phyloP scores from a whole-genome alignment of 2,329 filamentous ascomycete genomes.

The Colletotrichum magnum region DNA sequence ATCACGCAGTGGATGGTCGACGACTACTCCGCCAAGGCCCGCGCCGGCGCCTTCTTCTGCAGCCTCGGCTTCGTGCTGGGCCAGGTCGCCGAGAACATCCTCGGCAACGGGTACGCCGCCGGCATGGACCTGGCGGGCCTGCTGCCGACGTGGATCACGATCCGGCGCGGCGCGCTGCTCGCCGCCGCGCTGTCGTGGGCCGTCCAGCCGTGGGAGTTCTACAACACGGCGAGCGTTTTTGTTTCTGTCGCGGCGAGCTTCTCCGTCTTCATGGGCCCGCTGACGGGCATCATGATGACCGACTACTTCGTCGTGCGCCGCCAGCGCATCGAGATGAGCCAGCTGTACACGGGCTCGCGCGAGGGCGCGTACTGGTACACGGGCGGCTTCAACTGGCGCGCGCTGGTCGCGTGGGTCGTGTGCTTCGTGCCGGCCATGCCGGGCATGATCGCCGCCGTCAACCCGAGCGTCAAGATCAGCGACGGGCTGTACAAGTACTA shows the following conservation, averaged over 20 bases:
- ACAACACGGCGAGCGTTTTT: slow-evolving; percentile 47
- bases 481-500: slow-evolving; percentile 44
- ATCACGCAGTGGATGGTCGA: slow-evolving; percentile 48
- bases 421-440: slow-evolving; percentile 49
- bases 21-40: slow-evolving; percentile 44
- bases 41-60: slow-evolving; percentile 49
- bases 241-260: slow-evolving; percentile 47
- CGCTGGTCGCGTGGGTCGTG: slow-evolving; percentile 49
- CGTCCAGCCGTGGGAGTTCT: slow-evolving; percentile 50
- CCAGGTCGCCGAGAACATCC: slow-evolving; percentile 48
- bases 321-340: slow-evolving; percentile 53
- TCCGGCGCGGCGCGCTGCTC: slow-evolving; percentile 47
- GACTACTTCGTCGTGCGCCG: slow-evolving; percentile 51
- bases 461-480: slow-evolving; percentile 35
- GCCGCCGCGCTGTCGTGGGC: slow-evolving; percentile 44
- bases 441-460: slow-evolving; percentile 45
- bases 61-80: slow-evolving; percentile 46
- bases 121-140: slow-evolving; percentile 49
- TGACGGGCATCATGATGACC: slow-evolving; percentile 48
- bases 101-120: slow-evolving; percentile 47
- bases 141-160: slow-evolving; percentile 47
- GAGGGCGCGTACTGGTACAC: slow-evolving; percentile 56
- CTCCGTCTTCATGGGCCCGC: slow-evolving; percentile 48
- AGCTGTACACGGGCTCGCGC: slow-evolving; percentile 51
- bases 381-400: slow-evolving; percentile 53